These are phyloP conservation scores for Arthrobotrys sinensis DNA, from an alignment of 2,329 filamentous ascomycete species.

Conservation along the genomic window DNA sequence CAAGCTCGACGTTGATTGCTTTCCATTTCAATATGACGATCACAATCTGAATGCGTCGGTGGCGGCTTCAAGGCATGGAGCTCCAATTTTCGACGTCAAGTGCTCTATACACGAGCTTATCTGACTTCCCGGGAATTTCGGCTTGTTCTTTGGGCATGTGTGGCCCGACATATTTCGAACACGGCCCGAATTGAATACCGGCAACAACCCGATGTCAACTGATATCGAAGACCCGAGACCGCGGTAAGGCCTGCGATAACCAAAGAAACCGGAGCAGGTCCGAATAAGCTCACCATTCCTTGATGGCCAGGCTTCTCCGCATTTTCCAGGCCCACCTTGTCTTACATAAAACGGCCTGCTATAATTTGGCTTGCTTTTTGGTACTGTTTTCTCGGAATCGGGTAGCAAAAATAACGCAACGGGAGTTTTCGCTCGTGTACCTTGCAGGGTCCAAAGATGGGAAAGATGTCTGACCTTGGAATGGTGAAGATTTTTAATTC, in stretches of 20 bases:
- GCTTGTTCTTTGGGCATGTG: background rate
- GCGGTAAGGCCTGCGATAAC: constrained; percentile 17
- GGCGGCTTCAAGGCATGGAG: constrained; percentile 8
- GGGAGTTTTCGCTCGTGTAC: constrained; percentile 46
- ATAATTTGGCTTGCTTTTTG: constrained; percentile 41
- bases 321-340: constrained; percentile 60
- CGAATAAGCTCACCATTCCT: constrained; percentile 48
- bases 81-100: constrained; percentile 8
- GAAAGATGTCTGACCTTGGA: constrained; percentile 23
- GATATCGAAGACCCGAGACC: constrained; percentile 33
- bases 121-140: constrained; percentile 13
- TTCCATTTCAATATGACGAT: constrained; percentile 5
- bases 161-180: constrained; percentile 15
- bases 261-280: constrained; percentile 27
- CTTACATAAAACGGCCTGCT: constrained; percentile 49
- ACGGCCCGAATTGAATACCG: constrained; percentile 33
- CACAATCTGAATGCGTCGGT: constrained; percentile 9
- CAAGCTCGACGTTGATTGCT: background rate
- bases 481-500: constrained; percentile 41
- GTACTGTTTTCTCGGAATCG: constrained; percentile 19
- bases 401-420: constrained; percentile 59
- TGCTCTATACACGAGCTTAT: constrained; percentile 12
- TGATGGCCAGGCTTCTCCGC: constrained; percentile 54
- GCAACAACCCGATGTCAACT: constrained; percentile 43
- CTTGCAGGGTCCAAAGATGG: constrained; percentile 35